These are phyloP conservation scores for Diplodia mutila DNA, from an alignment of 2,329 filamentous ascomycete genomes.

Conservation along the genomic window DNA sequence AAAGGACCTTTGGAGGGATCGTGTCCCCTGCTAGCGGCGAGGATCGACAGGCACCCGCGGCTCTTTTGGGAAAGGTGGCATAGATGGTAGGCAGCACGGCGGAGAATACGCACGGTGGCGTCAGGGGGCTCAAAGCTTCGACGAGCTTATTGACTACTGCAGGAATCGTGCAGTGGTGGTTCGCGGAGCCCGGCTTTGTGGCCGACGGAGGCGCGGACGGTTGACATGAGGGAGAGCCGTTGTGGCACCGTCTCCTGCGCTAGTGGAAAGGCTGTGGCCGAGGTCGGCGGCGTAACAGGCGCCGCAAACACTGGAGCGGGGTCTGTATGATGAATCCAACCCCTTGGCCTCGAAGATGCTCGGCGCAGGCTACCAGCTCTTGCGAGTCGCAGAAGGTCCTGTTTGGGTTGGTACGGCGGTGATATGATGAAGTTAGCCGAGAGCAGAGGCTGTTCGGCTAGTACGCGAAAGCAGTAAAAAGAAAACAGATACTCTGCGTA, in stretches of 20 bases:
- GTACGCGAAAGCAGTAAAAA: too few species aligned
- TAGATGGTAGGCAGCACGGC: neutral
- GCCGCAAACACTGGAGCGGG: too few species aligned
- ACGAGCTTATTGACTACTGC: neutral
- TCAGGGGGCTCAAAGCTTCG: constrained; percentile 15
- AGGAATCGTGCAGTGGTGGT: neutral
- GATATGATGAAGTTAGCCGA: too few species aligned
- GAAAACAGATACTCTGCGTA: neutral
- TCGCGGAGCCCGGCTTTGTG: neutral
- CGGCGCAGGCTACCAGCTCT: too few species aligned
- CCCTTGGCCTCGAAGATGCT: too few species aligned
- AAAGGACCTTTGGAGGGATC: constrained; percentile 15
- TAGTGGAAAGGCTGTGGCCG: neutral
- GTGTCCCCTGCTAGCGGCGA: constrained; percentile 10
- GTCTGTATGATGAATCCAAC: neutral
- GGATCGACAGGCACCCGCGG: constrained; percentile 12
- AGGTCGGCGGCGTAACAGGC: neutral
- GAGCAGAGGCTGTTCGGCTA: too few species aligned
- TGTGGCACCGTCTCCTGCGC: constrained; percentile 12
- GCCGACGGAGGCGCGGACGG: neutral
- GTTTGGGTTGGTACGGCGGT: too few species aligned
- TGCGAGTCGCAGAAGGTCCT: too few species aligned
- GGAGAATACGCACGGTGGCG: neutral
- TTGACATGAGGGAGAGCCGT: neutral
- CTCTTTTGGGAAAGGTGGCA: neutral